Conservation (phyloP, 2,329 filamentous ascomycete species). For the Chaetomiaceae sp. region DNA sequence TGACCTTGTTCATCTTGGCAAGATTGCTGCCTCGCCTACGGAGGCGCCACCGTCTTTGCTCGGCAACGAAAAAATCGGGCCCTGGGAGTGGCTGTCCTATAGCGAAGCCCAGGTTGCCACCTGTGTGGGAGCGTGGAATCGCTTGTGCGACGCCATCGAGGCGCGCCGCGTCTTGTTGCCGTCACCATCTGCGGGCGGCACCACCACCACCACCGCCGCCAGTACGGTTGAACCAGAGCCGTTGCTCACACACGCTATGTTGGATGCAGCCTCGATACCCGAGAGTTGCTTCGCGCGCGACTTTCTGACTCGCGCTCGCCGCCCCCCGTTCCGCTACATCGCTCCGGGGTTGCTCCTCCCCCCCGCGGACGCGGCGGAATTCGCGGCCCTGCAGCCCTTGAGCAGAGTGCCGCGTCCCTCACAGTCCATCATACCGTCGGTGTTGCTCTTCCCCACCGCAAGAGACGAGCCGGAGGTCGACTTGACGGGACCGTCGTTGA, state of each 20-base stretch:
- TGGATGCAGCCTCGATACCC: neutral
- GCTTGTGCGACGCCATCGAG: neutral
- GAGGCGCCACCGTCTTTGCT: neutral
- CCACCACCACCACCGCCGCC: neutral
- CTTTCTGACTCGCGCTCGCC: neutral
- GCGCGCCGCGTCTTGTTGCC: neutral
- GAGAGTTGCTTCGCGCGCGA: neutral
- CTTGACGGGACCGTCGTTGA: neutral
- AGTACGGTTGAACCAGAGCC: no score
- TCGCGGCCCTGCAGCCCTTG: neutral
- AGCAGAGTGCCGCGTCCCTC: neutral
- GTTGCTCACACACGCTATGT: neutral
- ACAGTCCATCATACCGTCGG: neutral
- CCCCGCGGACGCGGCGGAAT: neutral
- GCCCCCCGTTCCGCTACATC: neutral
- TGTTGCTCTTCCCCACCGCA: neutral
- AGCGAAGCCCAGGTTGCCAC: neutral
- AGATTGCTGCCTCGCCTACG: neutral
- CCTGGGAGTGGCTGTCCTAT: conserved; percentile 8
- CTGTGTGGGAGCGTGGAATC: conserved; percentile 4
- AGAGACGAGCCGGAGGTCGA: conserved; percentile 1
- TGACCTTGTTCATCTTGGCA: neutral
- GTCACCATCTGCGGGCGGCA: no score
- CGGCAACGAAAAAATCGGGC: neutral
- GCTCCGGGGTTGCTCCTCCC: neutral